Conservation (phyloP, 169 alveolate genomes). For the Plasmodium vivax region DNA sequence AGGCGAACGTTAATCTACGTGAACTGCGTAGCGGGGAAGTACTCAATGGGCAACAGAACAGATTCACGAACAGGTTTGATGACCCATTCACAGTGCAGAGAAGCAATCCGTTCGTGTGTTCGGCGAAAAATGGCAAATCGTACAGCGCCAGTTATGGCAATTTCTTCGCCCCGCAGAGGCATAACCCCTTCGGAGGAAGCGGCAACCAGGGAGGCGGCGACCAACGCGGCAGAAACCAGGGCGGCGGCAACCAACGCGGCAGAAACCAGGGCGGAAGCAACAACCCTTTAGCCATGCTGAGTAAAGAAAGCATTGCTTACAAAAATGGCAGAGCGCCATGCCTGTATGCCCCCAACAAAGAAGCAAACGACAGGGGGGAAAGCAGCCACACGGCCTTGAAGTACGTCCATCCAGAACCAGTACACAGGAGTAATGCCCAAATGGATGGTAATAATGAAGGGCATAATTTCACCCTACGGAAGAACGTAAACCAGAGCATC, state of each 20-base stretch:
- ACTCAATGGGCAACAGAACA: neutral
- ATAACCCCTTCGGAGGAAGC: neutral
- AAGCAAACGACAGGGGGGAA: neutral
- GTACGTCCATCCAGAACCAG: neutral
- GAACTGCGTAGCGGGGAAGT: neutral
- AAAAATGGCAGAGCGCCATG: neutral
- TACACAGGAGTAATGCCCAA: neutral
- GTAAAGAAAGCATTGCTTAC: neutral
- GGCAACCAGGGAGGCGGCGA: neutral
- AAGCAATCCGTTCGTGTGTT: neutral
- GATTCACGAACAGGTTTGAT: constrained; percentile 1
- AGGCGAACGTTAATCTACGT: neutral
- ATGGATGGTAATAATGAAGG: neutral
- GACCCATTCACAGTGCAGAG: neutral
- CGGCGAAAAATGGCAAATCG: neutral
- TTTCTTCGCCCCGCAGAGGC: neutral
- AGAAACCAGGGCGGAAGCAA: neutral
- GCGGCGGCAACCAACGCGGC: neutral
- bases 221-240: neutral
- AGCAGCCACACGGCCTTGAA: neutral
- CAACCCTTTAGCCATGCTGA: neutral
- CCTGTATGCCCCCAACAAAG: neutral
- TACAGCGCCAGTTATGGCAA: neutral
- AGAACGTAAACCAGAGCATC: neutral
- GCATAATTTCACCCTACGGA: neutral